A percentile compares a stretch with the other conserved stretches of the same genome.
Evolutionary conservation across 176 grass and related monocot species (phyloP).

Genomic region (Paspalum notatum): DNA sequence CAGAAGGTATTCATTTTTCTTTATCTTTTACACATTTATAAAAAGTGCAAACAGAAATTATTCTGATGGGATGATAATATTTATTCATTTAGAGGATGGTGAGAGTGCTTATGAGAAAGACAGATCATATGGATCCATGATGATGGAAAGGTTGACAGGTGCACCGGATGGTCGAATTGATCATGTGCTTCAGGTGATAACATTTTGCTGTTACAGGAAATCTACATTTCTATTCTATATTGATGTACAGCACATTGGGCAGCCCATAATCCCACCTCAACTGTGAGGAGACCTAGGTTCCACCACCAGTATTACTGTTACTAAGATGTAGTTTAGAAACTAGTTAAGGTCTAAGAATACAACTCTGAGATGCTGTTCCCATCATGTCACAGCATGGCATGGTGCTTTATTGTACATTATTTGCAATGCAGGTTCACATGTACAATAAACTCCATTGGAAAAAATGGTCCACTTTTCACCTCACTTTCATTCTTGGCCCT

Average conservation of each 20-base stretch:
- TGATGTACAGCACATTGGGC: neutral
- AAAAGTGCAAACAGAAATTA: neutral
- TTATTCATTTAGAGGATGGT: slow-evolving; percentile 48
- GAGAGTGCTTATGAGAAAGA: slow-evolving; percentile 55
- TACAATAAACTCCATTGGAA: neutral
- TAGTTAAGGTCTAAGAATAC: neutral
- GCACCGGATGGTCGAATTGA: slow-evolving; percentile 77
- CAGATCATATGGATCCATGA: slow-evolving; percentile 83
- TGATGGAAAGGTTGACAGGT: slow-evolving; percentile 95
- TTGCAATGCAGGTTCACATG: neutral
- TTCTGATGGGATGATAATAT: slow-evolving; percentile 14
- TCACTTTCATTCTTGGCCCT: neutral
- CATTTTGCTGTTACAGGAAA: slow-evolving; percentile 22
- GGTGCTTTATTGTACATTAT: neutral
- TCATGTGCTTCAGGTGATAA: slow-evolving; percentile 88
- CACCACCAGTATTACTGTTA: neutral
- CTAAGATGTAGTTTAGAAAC: neutral
- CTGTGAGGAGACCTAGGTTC: neutral
- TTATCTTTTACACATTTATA: slow-evolving; percentile 30
- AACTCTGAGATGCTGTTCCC: neutral
- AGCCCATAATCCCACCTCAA: neutral
- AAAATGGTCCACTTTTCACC: neutral
- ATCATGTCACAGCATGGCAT: neutral
- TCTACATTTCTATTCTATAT: slow-evolving; percentile 14
- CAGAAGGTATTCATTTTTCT: slow-evolving; percentile 53